Base-by-base conservation (phyloP, 148 eudicot species). In the Cornus suecica region DNA sequence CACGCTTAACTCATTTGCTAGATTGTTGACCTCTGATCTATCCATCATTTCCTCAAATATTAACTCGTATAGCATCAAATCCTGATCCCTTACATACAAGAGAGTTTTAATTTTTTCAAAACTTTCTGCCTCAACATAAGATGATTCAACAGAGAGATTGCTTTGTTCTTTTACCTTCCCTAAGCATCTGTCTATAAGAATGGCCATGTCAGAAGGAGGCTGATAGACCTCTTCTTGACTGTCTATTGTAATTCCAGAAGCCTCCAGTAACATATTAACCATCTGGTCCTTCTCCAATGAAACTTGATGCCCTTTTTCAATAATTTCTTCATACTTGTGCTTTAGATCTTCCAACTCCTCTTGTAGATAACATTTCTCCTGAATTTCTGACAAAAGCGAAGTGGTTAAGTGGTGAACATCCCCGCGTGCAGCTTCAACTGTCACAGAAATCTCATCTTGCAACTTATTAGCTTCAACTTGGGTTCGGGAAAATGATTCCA, bases 81-180 rank as follows among this genome's bases (percentile, higher is more conserved):
- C 93, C 81, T 77, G 88, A 81, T 88, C 81, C 71, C 74, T 88
- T 64, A 90, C 54, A 82, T 89, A 95, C 71, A 91, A 65, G 71
- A 84, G 85, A 80, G 66, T 84, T 84, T 88, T 92, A 72, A 92
- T 78, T 68, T 65, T 86, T 79, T 88, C 89, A 51, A 87, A 77
- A 37, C 24, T 58, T 76, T 88, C 91, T 61, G 73, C 79, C 52
- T 81, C 82, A 62, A 75, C 72, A 68, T 66, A 81, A 77, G 86
- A 84, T n/a, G 88, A 77, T 54, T 83, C 76, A 73, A 60, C 37
- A 69, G 84, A 69, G 27, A 79, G 72, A 71, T 77, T 62, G 66
- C 72, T 70, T 63, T 68, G 78, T 74, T 89, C 88, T 83, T 85
- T 90, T 29, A 90, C 74, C 76, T 82, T 86, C 41, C 69, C 52